Percentiles rank a stretch among this genome's conserved stretches.
phyloP scores from a whole-genome alignment of 2,329 filamentous ascomycete species.

The Aureobasidium sp. region DNA sequence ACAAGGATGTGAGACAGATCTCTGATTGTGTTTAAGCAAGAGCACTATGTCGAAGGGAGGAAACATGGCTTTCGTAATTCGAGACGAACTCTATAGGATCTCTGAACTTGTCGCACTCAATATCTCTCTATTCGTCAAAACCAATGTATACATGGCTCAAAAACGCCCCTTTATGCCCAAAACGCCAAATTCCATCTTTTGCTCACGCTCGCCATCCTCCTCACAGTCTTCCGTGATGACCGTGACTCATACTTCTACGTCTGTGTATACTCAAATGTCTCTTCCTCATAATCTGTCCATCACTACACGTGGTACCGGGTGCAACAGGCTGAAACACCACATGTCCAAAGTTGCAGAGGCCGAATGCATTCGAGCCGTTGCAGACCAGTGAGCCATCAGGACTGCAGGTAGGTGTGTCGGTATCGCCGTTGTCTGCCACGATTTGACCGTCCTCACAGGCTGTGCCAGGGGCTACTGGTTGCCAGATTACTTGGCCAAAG shows the following conservation, averaged over 20 bases:
- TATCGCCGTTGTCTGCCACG: conserved; percentile 20
- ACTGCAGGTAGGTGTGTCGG: conserved; percentile 25
- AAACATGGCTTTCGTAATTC: neutral
- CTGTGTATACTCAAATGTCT: neutral
- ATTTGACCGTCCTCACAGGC: conserved; percentile 31
- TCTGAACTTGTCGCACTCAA: neutral
- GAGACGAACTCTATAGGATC: neutral
- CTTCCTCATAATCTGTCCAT: conserved; percentile 32
- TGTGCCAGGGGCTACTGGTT: conserved; percentile 37
- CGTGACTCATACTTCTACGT: neutral
- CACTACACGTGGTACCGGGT: conserved; percentile 37
- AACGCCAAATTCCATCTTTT: neutral
- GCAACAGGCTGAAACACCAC: conserved; percentile 38
- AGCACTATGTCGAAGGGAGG: neutral
- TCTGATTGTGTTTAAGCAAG: neutral
- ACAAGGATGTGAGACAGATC: neutral
- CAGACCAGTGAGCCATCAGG: conserved; percentile 34
- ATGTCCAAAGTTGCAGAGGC: conserved; percentile 37
- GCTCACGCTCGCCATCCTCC: neutral
- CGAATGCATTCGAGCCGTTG: conserved; percentile 35
- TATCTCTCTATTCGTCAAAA: neutral
- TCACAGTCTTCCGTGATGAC: neutral
- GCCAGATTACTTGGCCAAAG: conserved; percentile 33
- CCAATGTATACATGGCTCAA: neutral
- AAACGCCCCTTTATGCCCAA: neutral